A percentile compares a stretch with the other conserved stretches of the same genome.
These are phyloP conservation scores for Cladorrhinum samala DNA, from an alignment of 495 filamentous ascomycete species.

Conservation along the genomic window DNA sequence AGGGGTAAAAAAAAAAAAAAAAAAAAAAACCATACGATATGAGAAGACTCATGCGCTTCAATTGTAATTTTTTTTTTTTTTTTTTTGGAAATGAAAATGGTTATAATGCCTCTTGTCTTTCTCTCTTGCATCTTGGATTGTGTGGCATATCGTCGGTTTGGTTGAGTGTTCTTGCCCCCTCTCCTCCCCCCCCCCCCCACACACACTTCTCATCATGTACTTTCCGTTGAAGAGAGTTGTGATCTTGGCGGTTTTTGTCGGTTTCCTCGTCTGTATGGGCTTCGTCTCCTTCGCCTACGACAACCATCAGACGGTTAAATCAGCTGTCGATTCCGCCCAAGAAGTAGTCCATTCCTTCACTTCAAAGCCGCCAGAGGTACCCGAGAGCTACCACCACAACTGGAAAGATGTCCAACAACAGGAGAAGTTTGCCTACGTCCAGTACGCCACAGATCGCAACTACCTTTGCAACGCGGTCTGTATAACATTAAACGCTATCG, in stretches of 20 bases:
- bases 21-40: too few species aligned
- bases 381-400: neutral
- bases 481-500: neutral
- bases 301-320: neutral
- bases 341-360: neutral
- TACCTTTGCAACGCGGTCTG: slow-evolving; percentile 2
- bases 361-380: neutral
- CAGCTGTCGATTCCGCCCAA: neutral
- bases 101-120: too few species aligned
- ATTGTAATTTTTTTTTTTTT: too few species aligned
- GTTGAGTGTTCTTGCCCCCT: neutral
- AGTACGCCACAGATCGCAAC: neutral
- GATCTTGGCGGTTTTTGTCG: neutral
- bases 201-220: neutral
- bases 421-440: slow-evolving; percentile 1
- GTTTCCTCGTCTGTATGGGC: neutral
- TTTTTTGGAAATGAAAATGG: too few species aligned
- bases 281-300: neutral
- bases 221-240: neutral
- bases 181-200: neutral
- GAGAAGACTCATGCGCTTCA: too few species aligned
- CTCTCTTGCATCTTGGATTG: too few species aligned
- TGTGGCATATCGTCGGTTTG: neutral
- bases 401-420: neutral
- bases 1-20: too few species aligned